A percentile compares a stretch with the other conserved stretches of the same genome.
Conservation (phyloP, 495 filamentous ascomycete genomes). For the Podospora didyma region DNA sequence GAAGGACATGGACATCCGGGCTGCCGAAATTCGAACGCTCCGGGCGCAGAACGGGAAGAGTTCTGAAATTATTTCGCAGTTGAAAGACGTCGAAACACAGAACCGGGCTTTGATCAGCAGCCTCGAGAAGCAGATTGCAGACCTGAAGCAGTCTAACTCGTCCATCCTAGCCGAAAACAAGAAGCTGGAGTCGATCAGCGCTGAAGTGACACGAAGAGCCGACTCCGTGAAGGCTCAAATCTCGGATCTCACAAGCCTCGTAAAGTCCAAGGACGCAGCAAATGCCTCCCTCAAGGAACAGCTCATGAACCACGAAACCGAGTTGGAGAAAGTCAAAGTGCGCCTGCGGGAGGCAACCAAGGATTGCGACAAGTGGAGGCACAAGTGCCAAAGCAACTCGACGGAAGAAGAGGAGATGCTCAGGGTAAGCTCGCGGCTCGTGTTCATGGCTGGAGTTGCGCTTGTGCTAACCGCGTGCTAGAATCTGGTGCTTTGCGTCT, state of each 20-base stretch:
- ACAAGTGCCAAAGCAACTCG: slow-evolving; percentile 71
- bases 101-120: slow-evolving; percentile 61
- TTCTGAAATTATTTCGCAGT: slow-evolving; percentile 84
- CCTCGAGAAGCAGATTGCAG: slow-evolving; percentile 83
- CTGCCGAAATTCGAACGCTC: slow-evolving; percentile 70
- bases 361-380: slow-evolving; percentile 75
- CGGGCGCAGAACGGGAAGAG: slow-evolving; percentile 81
- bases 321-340: slow-evolving; percentile 69
- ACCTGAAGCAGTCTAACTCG: slow-evolving; percentile 70
- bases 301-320: slow-evolving; percentile 55
- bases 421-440: slow-evolving; percentile 58
- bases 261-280: slow-evolving; percentile 69
- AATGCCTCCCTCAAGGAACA: slow-evolving; percentile 56
- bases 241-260: slow-evolving; percentile 63
- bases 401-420: slow-evolving; percentile 78
- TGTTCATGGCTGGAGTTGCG: not conserved
- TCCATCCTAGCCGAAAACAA: slow-evolving; percentile 64
- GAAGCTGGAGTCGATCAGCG: slow-evolving; percentile 62
- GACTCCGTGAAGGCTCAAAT: slow-evolving; percentile 77
- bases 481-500: slow-evolving; percentile 87
- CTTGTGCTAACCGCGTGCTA: slow-evolving; percentile 43
- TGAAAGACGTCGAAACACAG: slow-evolving; percentile 82
- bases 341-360: slow-evolving; percentile 70
- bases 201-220: slow-evolving; percentile 60
- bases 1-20: slow-evolving; percentile 83